A percentile compares a stretch with the other conserved stretches of the same genome.
Evolutionary conservation across 2,329 filamentous ascomycete species (phyloP).

Genomic region (Aureobasidium uvarum): DNA sequence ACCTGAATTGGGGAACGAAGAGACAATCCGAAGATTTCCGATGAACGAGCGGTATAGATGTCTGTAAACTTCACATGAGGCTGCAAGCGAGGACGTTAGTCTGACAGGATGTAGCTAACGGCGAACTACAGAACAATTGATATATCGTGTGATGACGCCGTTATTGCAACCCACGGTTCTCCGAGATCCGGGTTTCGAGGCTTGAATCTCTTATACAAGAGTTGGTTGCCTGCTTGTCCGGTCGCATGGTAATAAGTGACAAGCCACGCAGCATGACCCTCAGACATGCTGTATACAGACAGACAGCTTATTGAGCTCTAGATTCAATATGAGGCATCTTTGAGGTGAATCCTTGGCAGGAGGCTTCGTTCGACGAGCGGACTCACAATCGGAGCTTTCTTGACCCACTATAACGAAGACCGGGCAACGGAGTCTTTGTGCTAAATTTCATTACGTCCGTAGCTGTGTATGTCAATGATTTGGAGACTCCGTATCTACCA

Average conservation of each 20-base stretch:
- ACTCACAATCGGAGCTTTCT: neutral
- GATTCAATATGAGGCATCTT: no score
- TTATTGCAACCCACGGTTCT: neutral
- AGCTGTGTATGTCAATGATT: no score
- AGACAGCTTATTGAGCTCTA: no score
- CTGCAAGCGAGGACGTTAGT: neutral
- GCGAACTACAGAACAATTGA: neutral
- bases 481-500: no score
- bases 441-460: neutral
- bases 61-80: neutral
- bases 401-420: neutral
- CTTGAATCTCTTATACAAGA: neutral
- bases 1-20: neutral
- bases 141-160: neutral
- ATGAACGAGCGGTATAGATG: neutral
- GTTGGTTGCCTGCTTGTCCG: neutral
- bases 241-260: neutral
- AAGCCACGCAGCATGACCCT: no score
- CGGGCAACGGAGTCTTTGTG: neutral
- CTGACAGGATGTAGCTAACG: neutral
- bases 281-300: neutral
- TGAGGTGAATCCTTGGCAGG: neutral
- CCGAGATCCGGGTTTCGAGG: neutral
- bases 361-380: neutral
- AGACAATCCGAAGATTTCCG: neutral